Evolutionary conservation across 441 rosid species (phyloP).

Genomic region (Syzygium syzygioides): DNA sequence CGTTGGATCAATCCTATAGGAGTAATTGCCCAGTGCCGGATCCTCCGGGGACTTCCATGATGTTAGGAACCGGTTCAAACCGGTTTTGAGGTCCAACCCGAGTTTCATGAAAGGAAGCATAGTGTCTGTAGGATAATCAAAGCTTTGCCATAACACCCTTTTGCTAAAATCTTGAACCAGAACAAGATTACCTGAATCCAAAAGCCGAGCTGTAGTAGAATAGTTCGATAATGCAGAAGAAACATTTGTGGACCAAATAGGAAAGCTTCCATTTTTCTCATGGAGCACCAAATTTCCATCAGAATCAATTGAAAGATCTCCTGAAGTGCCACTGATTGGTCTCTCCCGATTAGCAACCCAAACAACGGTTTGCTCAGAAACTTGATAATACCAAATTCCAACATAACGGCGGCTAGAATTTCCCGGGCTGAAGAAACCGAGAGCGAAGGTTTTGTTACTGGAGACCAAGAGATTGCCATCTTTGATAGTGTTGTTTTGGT

Average conservation of each 20-base stretch:
- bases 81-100: neutral
- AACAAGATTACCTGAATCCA: neutral
- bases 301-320: neutral
- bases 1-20: neutral
- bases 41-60: neutral
- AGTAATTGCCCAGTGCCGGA: neutral
- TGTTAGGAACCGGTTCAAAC: neutral
- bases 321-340: neutral
- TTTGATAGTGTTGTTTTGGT: neutral
- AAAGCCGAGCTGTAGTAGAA: neutral
- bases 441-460: neutral
- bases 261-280: neutral
- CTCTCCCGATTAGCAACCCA: neutral
- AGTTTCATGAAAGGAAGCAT: neutral
- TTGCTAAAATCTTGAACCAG: neutral
- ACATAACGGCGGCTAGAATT: conserved; percentile 5
- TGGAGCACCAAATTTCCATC: neutral
- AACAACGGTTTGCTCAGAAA: conserved; percentile 6
- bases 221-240: neutral
- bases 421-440: conserved; percentile 19
- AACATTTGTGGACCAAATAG: neutral
- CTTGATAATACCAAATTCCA: conserved; percentile 20
- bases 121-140: conserved; percentile 2
- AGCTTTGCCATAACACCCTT: neutral
- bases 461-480: conserved; percentile 14